Evolutionary conservation across 306 rosid species (phyloP), one percentile per base, ranked within the genome.

Genomic region (Glycyrrhiza uralensis): DNA sequence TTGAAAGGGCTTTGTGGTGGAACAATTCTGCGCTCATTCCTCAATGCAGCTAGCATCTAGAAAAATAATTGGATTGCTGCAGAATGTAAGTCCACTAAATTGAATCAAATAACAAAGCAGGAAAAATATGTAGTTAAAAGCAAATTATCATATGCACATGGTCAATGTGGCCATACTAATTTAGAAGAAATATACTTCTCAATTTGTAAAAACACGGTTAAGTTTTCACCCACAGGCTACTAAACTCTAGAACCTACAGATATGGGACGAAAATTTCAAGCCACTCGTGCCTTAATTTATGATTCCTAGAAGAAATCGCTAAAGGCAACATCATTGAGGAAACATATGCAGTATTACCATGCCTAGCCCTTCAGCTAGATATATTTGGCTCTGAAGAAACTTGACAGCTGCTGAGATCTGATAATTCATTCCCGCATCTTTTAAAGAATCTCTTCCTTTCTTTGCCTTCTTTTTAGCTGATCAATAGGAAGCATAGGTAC

Each of bases 21-120:
- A 23, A 79, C 36, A 49, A 82, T 80, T 76, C 71, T 78, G 66
- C 7, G 61, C 68, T 91, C 98, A 70, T 94, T 94, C 82, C 79
- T 77, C 84, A 94, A 80, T 66, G 96, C 96, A 67, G 96, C 95
- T 50, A 91, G 81, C 98, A 94, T 89, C 98, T 93, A 87, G 19
- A 86, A 79, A 66, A 79, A 70, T 60, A 73, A 60, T 66, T 66
- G 36, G 47, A 65, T 69, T 71, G 68, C 20, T 54, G 74, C 51
- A 32, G 29, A 58, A 17, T 47, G 78, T 75, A 22, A 69, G 83
- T 54, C 62, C 69, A 29, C 75, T 56, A 76, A 51, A 45, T 66
- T 69, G 77, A 70, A 68, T 58, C 75, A 51, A 61, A 70, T 49
- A 52, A 69, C 26, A 36, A 57, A 46, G 33, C 57, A 17, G 52